A percentile compares a stretch with the other conserved stretches of the same genome.
phyloP scores from a whole-genome alignment of 192 early-diverging fungal genomes.

The Entomortierella lignicola region DNA sequence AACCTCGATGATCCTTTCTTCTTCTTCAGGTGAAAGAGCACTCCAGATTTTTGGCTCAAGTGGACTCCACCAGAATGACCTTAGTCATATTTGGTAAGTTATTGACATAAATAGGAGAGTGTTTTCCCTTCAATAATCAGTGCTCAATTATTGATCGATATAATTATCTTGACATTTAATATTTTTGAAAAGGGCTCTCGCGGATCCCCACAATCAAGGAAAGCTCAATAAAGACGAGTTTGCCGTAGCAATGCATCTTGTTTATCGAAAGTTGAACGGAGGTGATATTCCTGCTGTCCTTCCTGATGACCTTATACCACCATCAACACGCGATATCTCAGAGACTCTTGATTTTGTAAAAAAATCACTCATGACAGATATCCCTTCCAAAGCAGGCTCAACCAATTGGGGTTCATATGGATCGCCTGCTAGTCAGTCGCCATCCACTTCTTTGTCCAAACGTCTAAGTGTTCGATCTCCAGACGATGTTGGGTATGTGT shows the following conservation, averaged over 20 bases:
- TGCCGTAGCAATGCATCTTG: constrained; percentile 96
- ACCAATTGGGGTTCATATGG: constrained; percentile 41
- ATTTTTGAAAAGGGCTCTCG: constrained; percentile 68
- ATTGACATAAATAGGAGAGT: too few species aligned
- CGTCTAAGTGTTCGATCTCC: constrained; percentile 44
- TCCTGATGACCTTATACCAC: constrained; percentile 88
- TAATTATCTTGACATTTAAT: constrained; percentile 12
- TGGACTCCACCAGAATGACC: constrained; percentile 73
- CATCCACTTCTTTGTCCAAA: constrained; percentile 36
- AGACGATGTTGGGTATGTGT: constrained; percentile 57
- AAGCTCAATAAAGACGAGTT: constrained; percentile 96
- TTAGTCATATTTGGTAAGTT: constrained; percentile 81
- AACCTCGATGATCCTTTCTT: too few species aligned
- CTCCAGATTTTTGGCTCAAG: constrained; percentile 80
- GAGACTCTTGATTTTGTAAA: constrained; percentile 74
- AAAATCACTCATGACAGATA: constrained; percentile 70
- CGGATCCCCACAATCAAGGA: constrained; percentile 84
- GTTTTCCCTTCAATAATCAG: too few species aligned
- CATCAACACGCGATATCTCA: constrained; percentile 84
- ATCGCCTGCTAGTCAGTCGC: constrained; percentile 18
- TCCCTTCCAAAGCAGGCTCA: constrained; percentile 53
- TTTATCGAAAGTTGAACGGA: constrained; percentile 89
- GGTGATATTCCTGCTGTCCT: constrained; percentile 81
- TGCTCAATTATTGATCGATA: too few species aligned
- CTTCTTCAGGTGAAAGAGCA: constrained; percentile 65